Evolutionary conservation across 805 yeast genomes (phyloP).

Genomic region (Lachancea fermentati): DNA sequence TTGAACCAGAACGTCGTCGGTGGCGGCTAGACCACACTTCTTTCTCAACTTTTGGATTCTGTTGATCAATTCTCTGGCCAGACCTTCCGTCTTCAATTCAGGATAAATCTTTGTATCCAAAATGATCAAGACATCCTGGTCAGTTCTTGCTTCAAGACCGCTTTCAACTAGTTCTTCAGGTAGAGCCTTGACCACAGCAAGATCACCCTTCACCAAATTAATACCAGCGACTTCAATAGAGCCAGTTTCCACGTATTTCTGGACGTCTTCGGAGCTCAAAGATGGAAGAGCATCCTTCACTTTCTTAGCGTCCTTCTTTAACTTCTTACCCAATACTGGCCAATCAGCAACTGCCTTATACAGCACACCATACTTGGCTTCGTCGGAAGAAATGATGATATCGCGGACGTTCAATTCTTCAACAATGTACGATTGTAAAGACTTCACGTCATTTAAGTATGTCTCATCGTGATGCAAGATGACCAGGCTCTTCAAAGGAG

Average conservation of each 20-base stretch:
- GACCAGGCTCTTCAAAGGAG: conserved; percentile 84
- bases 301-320: conserved; percentile 87
- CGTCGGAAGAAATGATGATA: conserved; percentile 81
- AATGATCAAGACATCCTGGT: conserved; percentile 82
- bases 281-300: conserved; percentile 91
- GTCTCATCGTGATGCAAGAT: conserved; percentile 73
- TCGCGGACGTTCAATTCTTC: conserved; percentile 94
- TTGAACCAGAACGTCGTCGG: conserved; percentile 90
- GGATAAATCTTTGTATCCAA: conserved; percentile 84
- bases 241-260: conserved; percentile 64
- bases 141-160: conserved; percentile 85
- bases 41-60: conserved; percentile 96
- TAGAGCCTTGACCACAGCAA: conserved; percentile 83
- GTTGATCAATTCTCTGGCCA: conserved; percentile 93
- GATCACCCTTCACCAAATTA: conserved; percentile 78
- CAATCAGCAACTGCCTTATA: conserved; percentile 97
- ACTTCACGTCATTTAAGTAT: conserved; percentile 72
- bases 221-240: conserved; percentile 84
- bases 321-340: conserved; percentile 96
- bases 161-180: conserved; percentile 57
- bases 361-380: conserved; percentile 83
- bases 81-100: conserved; percentile 87
- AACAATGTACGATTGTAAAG: conserved; percentile 68
- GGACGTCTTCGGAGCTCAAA: conserved; percentile 78
- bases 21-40: conserved; percentile 89